Evolutionary conservation across 331 rosid genomes (phyloP), one percentile per base, ranked within the genome.

Genomic region (Phaseolus coccineus): DNA sequence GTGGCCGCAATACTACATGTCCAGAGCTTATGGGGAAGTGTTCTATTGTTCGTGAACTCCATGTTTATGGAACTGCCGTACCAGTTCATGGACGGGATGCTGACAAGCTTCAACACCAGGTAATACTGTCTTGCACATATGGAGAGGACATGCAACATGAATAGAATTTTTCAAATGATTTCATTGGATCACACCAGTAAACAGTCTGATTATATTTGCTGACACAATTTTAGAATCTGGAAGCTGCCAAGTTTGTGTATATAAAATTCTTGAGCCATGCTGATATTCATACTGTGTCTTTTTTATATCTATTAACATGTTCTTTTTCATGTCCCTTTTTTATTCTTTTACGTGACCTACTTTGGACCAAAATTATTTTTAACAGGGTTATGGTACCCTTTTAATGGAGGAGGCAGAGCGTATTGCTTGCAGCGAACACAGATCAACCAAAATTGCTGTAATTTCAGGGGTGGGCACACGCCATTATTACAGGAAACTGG

Each of bases 41-140:
- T 59, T 93, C 99, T 61, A 90, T 96, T 80, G 91, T 96, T 73
- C 99, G 98, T 6, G 99, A 96, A 80, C 98, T 96, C 72, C 99
- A 93, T 47, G 98, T 96, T 76, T 96, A 96, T 77, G 99, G 99
- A 57, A 96, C 98, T 75, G 99, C 99, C n/a, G 99, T 96, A 57
- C 99, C 99, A 27, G 99, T 96, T 87, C 99, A 96, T 70, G 99
- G 99, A 30, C 84, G 99, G 72, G 97, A 96, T 84, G 90, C 98
- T 15, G 99, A 88, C 72, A 93, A 96, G 88, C 88, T 93, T 72
- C 99, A 96, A 77, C 99, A 96, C 85, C 99, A 93, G 98, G 99
- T 96, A 93, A 81, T 48, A 22, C 11, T 81, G n/a, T 68, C 70
- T 39, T 57, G 27, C 77, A 63, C 65, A 69, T 77, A 51, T 50